Evolutionary conservation across 2,329 filamentous ascomycete species (phyloP), one percentile per base, ranked within the genome.

Genomic region (Dactylellina cionopaga): DNA sequence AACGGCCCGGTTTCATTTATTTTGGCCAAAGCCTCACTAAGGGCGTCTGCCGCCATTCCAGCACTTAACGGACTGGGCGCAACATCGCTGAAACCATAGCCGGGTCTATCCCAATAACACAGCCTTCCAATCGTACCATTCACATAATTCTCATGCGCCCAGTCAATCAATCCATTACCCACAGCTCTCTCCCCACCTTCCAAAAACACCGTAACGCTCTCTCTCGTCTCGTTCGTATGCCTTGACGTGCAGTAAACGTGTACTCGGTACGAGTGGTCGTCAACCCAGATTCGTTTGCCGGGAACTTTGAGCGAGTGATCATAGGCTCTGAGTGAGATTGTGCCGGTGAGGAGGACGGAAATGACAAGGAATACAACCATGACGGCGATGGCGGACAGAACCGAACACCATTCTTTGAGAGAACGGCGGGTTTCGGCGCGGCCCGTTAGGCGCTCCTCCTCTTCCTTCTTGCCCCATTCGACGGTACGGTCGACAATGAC

Each of bases 21-120:
- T 39, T 87, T 84, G 1, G 90, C 89, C 4, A 99, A 85, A 1
- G 92, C 92, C 81, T 98, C 93, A 43, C 92, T 93, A 24, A 98
- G 83, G 0, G 89, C 92, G 78, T 96, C 92, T 3, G 91, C 89
- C n/a, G 91, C 90, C 87, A 97, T 96, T 43, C 93, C 92, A 3
- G 92, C 94, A 3, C 92, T 96, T 77, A 96, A 89, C 0, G 95
- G 95, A 4, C 93, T 97, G 1, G 95, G 95, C 0, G 94, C 92
- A 62, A 95, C 94, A 80, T 99, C 95, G 47, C 86, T 88, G 84
- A 74, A 88, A 87, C 89, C 92, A 96, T 94, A 86, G 1, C 95
- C 95, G 0, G 95, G 95, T 19, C 95, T 90, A 79, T 99, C 95
- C 79, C 92, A 93, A 80, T 96, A 97, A 84, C 95, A 99, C 82